Base-by-base conservation (phyloP, 352 stramenopile genomes). In the Globisporangium cederbergense region DNA sequence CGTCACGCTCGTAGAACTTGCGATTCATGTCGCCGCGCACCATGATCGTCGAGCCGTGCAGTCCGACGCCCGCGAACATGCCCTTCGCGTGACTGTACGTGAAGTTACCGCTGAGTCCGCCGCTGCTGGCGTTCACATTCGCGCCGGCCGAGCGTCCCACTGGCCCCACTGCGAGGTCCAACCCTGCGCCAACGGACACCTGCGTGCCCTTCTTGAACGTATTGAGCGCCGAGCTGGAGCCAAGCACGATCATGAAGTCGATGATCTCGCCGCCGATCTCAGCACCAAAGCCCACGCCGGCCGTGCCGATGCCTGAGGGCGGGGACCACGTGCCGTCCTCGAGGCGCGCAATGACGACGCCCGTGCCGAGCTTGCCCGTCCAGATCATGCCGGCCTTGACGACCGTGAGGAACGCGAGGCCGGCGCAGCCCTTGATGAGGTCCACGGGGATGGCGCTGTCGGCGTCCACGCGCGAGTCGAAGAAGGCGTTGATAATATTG, bases 191-290 rank as follows among this genome's bases (percentile, higher is more conserved):
- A 10, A 96, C 77, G 2, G 81, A 92, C 25, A 94, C 77, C 56
- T 96, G 87, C 32, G 83, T 90, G 36, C 85, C 85, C 57, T 88
- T 88, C 64, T 93, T 94, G 71, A 96, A 96, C 45, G 80, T 91
- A 28, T 88, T 80, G 46, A 96, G 78, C 45, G 87, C 83, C 43
- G 65, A 76, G 4, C 62, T 66, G 0, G 88, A 95, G 72, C 86
- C 84, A 46, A 96, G 68, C 3, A 96, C 73, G 70, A 96, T 96
- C 81, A 96, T 91, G 53, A 95, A 96, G 51, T 96, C 86, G 64
- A 94, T 81, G 67, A 96, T 89, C 61, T 96, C 88, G 14, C 86
- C 88, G 47, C 88, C 88, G 49, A 93, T 89, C 63, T 95, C 84
- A 3, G 84, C 84, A 54, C 86, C 86, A 65, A 95, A 93, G 66